Percentiles rank a stretch among this genome's conserved stretches.
These are phyloP conservation scores for Dorcoceras hygrometricum DNA, from an alignment of 257 asterid species.

Conservation along the genomic window DNA sequence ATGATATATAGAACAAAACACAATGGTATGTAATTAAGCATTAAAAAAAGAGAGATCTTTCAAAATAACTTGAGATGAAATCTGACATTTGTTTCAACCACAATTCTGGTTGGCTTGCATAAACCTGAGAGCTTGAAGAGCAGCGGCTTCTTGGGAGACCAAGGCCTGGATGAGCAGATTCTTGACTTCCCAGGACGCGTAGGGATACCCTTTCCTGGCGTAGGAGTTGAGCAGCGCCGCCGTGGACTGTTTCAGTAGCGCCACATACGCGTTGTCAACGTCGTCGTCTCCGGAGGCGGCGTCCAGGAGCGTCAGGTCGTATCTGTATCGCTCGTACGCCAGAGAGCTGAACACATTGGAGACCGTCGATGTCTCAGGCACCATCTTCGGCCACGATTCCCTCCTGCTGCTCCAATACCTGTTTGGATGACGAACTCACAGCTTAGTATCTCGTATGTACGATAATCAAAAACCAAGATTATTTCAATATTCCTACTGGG, in stretches of 20 bases:
- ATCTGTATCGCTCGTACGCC: constrained; percentile 62
- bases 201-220: constrained; percentile 70
- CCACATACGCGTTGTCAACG: constrained; percentile 38
- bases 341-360: constrained; percentile 75
- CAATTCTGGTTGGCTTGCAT: constrained; percentile 61
- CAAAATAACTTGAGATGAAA: too few species aligned
- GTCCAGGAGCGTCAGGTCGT: constrained; percentile 60
- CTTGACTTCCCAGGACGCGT: constrained; percentile 84
- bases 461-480: too few species aligned
- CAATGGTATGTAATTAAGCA: too few species aligned
- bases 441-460: too few species aligned
- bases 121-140: constrained; percentile 50
- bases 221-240: constrained; percentile 86
- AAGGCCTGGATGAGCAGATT: constrained; percentile 67
- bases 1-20: too few species aligned
- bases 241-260: constrained; percentile 65
- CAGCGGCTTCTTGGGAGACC: constrained; percentile 70
- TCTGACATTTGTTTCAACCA: too few species aligned
- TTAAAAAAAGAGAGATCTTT: too few species aligned
- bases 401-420: constrained; percentile 86
- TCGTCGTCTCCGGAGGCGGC: constrained; percentile 59
- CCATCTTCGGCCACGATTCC: constrained; percentile 89
- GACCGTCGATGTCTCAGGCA: constrained; percentile 63
- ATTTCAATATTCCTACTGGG: constrained; percentile 47
- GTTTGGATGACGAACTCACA: too few species aligned